A percentile compares a stretch with the other conserved stretches of the same genome.
Evolutionary conservation across 2,329 filamentous ascomycete species (phyloP).

Genomic region (Apiospora sp.): DNA sequence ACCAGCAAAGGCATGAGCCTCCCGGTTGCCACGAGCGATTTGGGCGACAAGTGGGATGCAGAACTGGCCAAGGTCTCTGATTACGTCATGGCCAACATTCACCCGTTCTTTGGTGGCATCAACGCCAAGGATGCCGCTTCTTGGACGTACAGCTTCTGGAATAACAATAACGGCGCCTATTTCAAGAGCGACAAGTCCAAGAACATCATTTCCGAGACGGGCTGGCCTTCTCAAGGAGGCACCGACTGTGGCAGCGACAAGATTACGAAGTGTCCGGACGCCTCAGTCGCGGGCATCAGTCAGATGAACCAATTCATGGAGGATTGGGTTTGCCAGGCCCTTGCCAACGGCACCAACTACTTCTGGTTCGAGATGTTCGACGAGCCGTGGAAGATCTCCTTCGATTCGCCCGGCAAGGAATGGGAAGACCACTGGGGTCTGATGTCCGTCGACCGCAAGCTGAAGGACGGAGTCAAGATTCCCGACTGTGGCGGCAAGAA

Average conservation of each 20-base stretch:
- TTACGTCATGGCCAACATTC: constrained; percentile 94
- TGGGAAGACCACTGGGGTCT: constrained; percentile 98
- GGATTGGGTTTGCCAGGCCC: constrained; percentile 81
- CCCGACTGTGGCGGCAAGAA: constrained; percentile 85
- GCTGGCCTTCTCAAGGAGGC: constrained; percentile 87
- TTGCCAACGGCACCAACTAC: constrained; percentile 86
- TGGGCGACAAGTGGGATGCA: constrained; percentile 86
- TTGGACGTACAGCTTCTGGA: constrained; percentile 89
- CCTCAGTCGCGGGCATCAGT: constrained; percentile 78
- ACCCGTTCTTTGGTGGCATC: constrained; percentile 92
- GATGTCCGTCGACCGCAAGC: constrained; percentile 82
- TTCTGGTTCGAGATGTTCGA: constrained; percentile 99
- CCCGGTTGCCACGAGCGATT: constrained; percentile 85
- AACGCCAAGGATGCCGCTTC: constrained; percentile 70
- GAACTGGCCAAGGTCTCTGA: constrained; percentile 76
- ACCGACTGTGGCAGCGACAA: constrained; percentile 72
- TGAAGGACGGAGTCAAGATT: constrained; percentile 86
- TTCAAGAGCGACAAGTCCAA: constrained; percentile 69
- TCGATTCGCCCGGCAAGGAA: constrained; percentile 71
- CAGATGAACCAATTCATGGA: constrained; percentile 88
- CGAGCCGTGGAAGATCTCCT: constrained; percentile 90
- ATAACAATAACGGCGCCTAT: constrained; percentile 69
- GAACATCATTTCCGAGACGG: constrained; percentile 89
- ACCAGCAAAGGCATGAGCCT: constrained; percentile 71
- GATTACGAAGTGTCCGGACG: constrained; percentile 64